phyloP scores from a whole-genome alignment of 805 yeast genomes.

The Candida coquimbonensis region DNA sequence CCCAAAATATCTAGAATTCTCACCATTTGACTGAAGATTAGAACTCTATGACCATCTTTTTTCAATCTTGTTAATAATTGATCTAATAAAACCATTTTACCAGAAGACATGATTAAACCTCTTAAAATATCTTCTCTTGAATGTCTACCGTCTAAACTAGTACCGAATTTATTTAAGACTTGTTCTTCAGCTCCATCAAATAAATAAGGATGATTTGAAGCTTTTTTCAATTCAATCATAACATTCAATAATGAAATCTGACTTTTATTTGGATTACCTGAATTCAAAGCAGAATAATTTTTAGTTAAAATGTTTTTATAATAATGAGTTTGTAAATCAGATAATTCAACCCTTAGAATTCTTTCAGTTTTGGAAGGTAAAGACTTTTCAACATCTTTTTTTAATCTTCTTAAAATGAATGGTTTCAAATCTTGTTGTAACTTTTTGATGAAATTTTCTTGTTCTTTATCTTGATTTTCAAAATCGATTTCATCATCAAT shows the following conservation, averaged over 20 bases:
- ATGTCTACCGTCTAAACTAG: slow-evolving; percentile 29
- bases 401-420: slow-evolving; percentile 84
- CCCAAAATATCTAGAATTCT: slow-evolving; percentile 92
- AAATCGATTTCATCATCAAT: slow-evolving; percentile 95
- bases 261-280: slow-evolving; percentile 64
- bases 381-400: slow-evolving; percentile 96
- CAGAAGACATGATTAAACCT: slow-evolving; percentile 95
- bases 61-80: slow-evolving; percentile 76
- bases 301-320: slow-evolving; percentile 89
- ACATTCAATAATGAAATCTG: slow-evolving; percentile 83
- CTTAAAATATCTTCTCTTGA: slow-evolving; percentile 76
- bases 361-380: slow-evolving; percentile 94
- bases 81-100: slow-evolving; percentile 95
- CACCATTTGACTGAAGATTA: slow-evolving; percentile 96
- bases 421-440: slow-evolving; percentile 85
- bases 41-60: slow-evolving; percentile 93
- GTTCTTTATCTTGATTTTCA: slow-evolving; percentile 68
- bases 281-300: slow-evolving; percentile 82
- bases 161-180: slow-evolving; percentile 61
- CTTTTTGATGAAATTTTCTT: slow-evolving; percentile 82
- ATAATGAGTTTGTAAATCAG: slow-evolving; percentile 92
- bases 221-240: slow-evolving; percentile 94
- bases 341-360: slow-evolving; percentile 87
- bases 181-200: slow-evolving; percentile 90
- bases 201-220: slow-evolving; percentile 93